These are phyloP conservation scores for Cucumis melo DNA, from an alignment of 306 rosid genomes.

Conservation along the genomic window DNA sequence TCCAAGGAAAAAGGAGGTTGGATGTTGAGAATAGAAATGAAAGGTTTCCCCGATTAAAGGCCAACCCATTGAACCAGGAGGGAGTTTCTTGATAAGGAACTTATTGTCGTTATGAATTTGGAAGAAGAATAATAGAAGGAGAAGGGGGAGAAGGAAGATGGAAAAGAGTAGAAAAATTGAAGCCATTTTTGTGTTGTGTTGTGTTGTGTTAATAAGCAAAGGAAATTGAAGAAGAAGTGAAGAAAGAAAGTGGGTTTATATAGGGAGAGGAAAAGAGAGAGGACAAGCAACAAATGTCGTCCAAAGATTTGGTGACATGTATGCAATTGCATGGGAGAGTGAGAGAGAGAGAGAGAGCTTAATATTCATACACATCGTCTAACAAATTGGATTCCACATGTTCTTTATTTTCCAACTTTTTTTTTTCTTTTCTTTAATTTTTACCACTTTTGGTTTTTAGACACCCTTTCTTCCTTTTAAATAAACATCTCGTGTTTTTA, in stretches of 20 bases:
- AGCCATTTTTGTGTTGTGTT: constrained; percentile 20
- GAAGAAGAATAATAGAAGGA: constrained; percentile 10
- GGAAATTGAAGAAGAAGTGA: background rate
- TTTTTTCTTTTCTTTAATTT: background rate
- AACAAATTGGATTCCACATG: background rate
- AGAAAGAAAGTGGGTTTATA: background rate
- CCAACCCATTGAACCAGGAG: constrained; percentile 98
- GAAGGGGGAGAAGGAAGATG: constrained; percentile 13
- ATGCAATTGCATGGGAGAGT: background rate
- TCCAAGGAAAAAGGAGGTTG: constrained; percentile 48
- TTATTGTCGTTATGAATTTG: constrained; percentile 3
- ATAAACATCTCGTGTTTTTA: background rate
- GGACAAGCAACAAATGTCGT: background rate
- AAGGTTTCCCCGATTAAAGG: constrained; percentile 82
- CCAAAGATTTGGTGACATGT: constrained; percentile 7
- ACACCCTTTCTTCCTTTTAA: background rate
- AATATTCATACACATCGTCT: constrained; percentile 3
- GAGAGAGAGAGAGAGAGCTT: background rate
- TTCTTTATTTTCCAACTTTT: background rate
- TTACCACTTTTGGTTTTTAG: background rate
- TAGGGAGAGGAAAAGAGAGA: background rate
- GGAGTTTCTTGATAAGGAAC: constrained; percentile 24
- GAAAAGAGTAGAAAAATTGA: constrained; percentile 13
- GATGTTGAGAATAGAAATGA: constrained; percentile 66
- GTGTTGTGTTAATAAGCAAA: background rate